Evolutionary conservation across 345 rosid species (phyloP).

Genomic region (Syzygium aqueum): DNA sequence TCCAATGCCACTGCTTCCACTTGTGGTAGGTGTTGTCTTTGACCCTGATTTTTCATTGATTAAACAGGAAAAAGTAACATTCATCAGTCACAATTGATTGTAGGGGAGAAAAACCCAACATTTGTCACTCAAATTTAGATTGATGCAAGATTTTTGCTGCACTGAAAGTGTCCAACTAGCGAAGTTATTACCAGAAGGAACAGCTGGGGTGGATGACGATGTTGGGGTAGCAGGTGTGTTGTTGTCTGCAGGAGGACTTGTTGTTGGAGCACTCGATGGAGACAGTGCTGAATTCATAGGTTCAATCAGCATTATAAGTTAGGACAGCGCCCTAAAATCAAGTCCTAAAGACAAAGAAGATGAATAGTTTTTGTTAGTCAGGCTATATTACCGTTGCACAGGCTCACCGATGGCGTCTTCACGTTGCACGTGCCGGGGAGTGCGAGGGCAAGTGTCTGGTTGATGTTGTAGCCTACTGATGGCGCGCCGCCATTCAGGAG

Average conservation of each 20-base stretch:
- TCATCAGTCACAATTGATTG: not conserved
- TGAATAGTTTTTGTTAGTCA: not conserved
- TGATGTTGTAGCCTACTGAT: conserved; percentile 9
- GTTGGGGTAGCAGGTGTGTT: conserved; percentile 8
- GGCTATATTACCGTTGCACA: not conserved
- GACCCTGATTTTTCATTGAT: conserved; percentile 11
- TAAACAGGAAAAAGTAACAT: not conserved
- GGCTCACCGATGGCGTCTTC: conserved; percentile 20
- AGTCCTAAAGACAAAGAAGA: not conserved
- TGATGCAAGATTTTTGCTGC: not conserved
- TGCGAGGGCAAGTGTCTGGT: conserved; percentile 21
- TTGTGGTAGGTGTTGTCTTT: conserved; percentile 18
- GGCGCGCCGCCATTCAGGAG: conserved; percentile 17
- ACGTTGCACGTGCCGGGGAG: conserved; percentile 26
- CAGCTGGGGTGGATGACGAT: conserved; percentile 5
- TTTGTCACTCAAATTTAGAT: conserved; percentile 5
- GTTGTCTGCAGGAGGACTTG: conserved; percentile 2
- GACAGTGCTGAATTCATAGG: not conserved
- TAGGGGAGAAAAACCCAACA: not conserved
- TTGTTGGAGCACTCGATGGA: conserved; percentile 12
- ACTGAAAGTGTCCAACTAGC: not conserved
- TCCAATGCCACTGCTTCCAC: not conserved
- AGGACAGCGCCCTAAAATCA: not conserved
- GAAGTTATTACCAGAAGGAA: conserved; percentile 10
- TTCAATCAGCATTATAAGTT: not conserved